Base-by-base conservation (phyloP, 495 filamentous ascomycete species). In the Trypethelium eluteriae region DNA sequence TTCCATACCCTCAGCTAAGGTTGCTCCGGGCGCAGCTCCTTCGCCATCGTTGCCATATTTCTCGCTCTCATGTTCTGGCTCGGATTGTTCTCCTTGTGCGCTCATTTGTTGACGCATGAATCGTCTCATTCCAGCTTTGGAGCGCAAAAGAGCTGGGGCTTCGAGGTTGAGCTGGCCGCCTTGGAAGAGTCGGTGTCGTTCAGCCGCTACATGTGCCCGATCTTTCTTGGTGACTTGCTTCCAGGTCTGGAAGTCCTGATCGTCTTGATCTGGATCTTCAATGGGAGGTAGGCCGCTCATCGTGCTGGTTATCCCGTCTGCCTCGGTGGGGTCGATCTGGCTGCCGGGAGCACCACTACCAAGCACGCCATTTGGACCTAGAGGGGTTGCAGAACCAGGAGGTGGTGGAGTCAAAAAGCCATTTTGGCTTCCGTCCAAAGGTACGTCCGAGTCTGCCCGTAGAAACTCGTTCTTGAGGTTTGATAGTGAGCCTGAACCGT, bases 161-260 rank as follows among this genome's bases (percentile, higher is more conserved):
- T 99, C 94, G 4, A 83, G 72, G 71, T 96, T 95, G 25, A 99
- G 80, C 74, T 85, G 91, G 70, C 93, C 87, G 44, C 86, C 88
- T 66, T 86, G 85, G 73, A 99, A 93, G 32, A 98, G 82, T 59
- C 90, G 88, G 76, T 93, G 88, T 35, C 94, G 81, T 67, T 88
- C 83, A 66, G 88, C 85, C 10, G 94, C 92, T 47, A 93, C 85
- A 14, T 89, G 79, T n/a, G 94, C 94, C 57, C 94, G 86, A 68
- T 95, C 92, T 74, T 95, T 96, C 77, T 97, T 97, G 2, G 94
- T 99, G 46, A 96, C 90, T 75, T 96, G 93, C 79, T 98, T 99
- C 94, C 94, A 99, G 49, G 92, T 90, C 74, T 95, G 95, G 79
- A 93, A 96, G 70, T 96, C 93, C 1, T 90, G 85, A 70, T 97